A percentile compares a stretch with the other conserved stretches of the same genome.
Conservation (phyloP, 106 monocot species). For the Dendrobium officinale region DNA sequence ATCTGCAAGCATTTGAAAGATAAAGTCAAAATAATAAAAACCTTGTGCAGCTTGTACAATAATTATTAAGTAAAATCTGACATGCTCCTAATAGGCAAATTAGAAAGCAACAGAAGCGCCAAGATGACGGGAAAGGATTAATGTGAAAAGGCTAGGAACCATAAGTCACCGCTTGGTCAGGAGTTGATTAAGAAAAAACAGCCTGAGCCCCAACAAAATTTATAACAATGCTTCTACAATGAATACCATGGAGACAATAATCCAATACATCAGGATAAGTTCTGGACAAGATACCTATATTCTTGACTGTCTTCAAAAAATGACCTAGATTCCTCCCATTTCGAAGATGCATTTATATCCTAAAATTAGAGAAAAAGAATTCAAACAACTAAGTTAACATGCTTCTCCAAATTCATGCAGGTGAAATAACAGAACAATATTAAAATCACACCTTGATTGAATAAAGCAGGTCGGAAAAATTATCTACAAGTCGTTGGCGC, state of each 20-base stretch:
- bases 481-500: conserved; percentile 63
- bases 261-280: neutral
- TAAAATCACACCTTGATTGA: conserved; percentile 59
- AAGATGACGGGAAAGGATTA: neutral
- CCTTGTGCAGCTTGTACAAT: neutral
- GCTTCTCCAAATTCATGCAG: neutral
- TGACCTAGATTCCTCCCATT: conserved; percentile 79
- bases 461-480: conserved; percentile 72
- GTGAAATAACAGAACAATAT: neutral
- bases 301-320: conserved; percentile 88
- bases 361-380: conserved; percentile 17
- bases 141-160: neutral
- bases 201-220: neutral
- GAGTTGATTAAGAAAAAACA: neutral
- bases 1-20: conserved; percentile 27
- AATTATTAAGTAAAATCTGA: neutral
- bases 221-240: neutral
- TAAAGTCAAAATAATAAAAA: neutral
- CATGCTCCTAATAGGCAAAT: neutral
- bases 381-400: neutral
- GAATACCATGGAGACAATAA: neutral
- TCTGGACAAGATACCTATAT: conserved; percentile 42
- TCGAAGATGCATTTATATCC: conserved; percentile 84
- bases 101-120: neutral
- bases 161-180: neutral